phyloP scores from a whole-genome alignment of 2,329 filamentous ascomycete species.

The Fusarium buharicum region DNA sequence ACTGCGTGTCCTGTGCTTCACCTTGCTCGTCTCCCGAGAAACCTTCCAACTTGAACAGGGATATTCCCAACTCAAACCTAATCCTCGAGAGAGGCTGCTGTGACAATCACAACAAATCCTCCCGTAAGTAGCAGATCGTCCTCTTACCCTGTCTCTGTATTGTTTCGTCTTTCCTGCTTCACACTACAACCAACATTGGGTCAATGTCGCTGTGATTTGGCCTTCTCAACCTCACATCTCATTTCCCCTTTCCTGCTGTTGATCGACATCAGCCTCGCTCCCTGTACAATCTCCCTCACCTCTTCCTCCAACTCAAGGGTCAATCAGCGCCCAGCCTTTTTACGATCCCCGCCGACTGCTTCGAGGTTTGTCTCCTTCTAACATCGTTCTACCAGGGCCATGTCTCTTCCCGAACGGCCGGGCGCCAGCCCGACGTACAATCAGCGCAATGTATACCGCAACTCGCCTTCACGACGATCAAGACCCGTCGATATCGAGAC shows the following conservation, averaged over 20 bases:
- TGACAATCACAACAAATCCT: conserved; percentile 43
- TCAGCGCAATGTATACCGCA: conserved; percentile 72
- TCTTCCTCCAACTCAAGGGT: conserved; percentile 23
- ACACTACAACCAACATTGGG: conserved; percentile 3
- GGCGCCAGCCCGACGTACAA: conserved; percentile 70
- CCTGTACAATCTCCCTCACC: conserved; percentile 6
- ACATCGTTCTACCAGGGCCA: conserved; percentile 53
- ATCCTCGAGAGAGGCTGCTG: conserved; percentile 38
- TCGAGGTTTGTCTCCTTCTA: conserved; percentile 30
- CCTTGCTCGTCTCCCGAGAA: conserved; percentile 42
- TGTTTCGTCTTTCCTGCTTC: conserved; percentile 11
- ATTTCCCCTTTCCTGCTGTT: conserved; percentile 24
- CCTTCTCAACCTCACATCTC: conserved; percentile 18
- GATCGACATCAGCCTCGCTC: conserved; percentile 32
- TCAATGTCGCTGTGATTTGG: conserved; percentile 22
- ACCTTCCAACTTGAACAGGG: conserved; percentile 43
- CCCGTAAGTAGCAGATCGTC: conserved; percentile 39
- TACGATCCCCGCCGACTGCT: conserved; percentile 5
- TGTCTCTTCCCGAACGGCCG: conserved; percentile 73
- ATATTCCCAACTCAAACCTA: conserved; percentile 42
- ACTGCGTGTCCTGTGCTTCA: conserved; percentile 34
- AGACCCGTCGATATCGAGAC: conserved; percentile 77
- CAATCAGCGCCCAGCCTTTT: conserved; percentile 17
- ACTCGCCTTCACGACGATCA: conserved; percentile 73
- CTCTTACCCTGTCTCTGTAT: conserved; percentile 15